phyloP scores from a whole-genome alignment of 2,329 filamentous ascomycete species.

The Hypoxylon sp. region DNA sequence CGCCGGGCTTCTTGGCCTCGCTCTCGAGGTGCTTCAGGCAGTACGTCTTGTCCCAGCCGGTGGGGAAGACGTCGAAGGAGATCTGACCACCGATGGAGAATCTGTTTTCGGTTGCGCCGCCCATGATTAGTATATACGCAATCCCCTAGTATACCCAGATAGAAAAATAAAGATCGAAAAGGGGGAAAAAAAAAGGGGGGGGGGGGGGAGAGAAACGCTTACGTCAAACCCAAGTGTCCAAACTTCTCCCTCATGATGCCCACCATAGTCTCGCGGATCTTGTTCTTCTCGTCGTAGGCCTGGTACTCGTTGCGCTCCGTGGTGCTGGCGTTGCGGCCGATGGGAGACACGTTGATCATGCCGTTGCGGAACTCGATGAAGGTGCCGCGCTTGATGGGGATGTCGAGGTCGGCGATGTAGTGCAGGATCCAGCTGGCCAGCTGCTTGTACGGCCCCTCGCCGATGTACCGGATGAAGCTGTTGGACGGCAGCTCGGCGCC shows the following conservation, averaged over 20 bases:
- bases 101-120: too few species aligned
- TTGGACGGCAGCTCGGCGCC: constrained; percentile 78
- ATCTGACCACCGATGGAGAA: constrained; percentile 97
- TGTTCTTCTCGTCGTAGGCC: constrained; percentile 79
- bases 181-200: too few species aligned
- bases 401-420: constrained; percentile 84
- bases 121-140: too few species aligned
- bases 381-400: constrained; percentile 84
- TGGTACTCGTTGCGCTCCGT: constrained; percentile 86
- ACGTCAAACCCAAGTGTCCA: constrained; percentile 84
- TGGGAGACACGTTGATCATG: constrained; percentile 86
- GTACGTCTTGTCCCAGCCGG: constrained; percentile 99
- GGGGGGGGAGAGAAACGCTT: constrained; percentile 50
- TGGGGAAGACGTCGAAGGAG: constrained; percentile 97
- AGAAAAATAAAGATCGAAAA: too few species aligned
- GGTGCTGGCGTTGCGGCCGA: constrained; percentile 84
- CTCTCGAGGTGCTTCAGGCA: constrained; percentile 87
- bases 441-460: constrained; percentile 83
- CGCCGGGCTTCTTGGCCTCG: constrained; percentile 74
- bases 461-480: constrained; percentile 92
- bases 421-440: constrained; percentile 79
- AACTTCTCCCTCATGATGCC: constrained; percentile 81
- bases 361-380: constrained; percentile 91
- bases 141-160: too few species aligned
- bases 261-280: constrained; percentile 80